phyloP scores from a whole-genome alignment of 2,329 filamentous ascomycete species.

The Colletotrichum sp. region DNA sequence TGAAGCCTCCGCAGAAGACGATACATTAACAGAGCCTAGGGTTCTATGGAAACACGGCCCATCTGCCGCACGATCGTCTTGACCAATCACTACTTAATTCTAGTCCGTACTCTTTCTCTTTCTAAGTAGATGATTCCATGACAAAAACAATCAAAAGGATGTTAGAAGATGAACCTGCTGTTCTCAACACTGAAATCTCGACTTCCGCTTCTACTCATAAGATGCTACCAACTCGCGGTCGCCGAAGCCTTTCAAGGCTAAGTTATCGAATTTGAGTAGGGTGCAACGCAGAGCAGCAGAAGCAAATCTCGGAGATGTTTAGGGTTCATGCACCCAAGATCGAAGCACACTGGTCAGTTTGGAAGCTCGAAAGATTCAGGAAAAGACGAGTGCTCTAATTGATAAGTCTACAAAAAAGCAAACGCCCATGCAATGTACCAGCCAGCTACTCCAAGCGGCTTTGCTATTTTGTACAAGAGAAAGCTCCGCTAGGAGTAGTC shows the following conservation, averaged over 20 bases:
- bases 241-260: neutral
- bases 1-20: neutral
- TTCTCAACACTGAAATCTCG: neutral
- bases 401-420: neutral
- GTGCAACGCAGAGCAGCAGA: too few species aligned
- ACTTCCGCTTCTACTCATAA: neutral
- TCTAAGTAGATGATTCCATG: fast-evolving
- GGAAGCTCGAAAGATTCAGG: neutral
- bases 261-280: neutral
- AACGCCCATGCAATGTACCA: conserved; percentile 10
- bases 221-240: neutral
- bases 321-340: neutral
- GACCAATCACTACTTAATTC: neutral
- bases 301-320: neutral
- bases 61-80: neutral
- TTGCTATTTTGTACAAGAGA: conserved; percentile 15
- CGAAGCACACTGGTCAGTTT: neutral
- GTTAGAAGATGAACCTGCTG: neutral
- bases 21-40: neutral
- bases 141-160: neutral
- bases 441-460: conserved; percentile 15
- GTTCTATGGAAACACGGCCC: neutral
- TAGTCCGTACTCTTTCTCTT: neutral
- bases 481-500: neutral
- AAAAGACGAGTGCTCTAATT: conserved; percentile 2